Conservation (phyloP, 306 rosid species). For the Chamaecrista fasciculata region DNA sequence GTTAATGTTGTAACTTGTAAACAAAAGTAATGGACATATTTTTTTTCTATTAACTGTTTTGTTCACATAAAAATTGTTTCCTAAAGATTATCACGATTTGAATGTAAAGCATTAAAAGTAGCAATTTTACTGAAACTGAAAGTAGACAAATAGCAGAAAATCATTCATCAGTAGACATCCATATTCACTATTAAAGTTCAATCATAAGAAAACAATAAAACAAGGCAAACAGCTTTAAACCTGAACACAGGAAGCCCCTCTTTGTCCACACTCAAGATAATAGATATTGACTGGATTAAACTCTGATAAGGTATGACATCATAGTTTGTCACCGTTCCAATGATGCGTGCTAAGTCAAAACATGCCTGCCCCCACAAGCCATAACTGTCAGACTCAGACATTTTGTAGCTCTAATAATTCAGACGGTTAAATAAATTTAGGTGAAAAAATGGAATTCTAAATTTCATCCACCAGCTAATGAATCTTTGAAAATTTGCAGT, state of each 20-base stretch:
- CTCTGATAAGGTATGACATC: conserved; percentile 68
- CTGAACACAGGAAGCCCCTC: conserved; percentile 90
- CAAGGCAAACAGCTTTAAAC: conserved; percentile 40
- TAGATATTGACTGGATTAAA: conserved; percentile 59
- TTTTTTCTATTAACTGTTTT: conserved; percentile 1
- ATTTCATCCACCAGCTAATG: conserved; percentile 23
- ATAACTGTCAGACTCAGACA: conserved; percentile 31
- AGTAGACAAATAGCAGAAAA: conserved; percentile 26
- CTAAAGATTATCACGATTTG: conserved; percentile 1
- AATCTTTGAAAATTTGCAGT: conserved; percentile 6
- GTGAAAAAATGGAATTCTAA: conserved; percentile 11
- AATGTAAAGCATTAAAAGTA: background rate
- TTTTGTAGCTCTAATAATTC: conserved; percentile 5
- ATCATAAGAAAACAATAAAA: conserved; percentile 7
- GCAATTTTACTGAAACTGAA: conserved; percentile 22
- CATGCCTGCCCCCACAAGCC: conserved; percentile 69
- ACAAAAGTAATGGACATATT: background rate
- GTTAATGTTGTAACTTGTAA: conserved; percentile 32
- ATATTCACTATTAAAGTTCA: conserved; percentile 13
- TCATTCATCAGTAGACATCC: background rate
- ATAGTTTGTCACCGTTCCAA: conserved; percentile 56
- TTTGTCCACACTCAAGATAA: conserved; percentile 69
- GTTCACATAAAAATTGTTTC: background rate
- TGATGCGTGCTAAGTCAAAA: conserved; percentile 68
- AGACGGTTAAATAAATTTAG: conserved; percentile 1